Base-by-base conservation (phyloP, 2,329 filamentous ascomycete genomes). In the Hypoxylon sp. region DNA sequence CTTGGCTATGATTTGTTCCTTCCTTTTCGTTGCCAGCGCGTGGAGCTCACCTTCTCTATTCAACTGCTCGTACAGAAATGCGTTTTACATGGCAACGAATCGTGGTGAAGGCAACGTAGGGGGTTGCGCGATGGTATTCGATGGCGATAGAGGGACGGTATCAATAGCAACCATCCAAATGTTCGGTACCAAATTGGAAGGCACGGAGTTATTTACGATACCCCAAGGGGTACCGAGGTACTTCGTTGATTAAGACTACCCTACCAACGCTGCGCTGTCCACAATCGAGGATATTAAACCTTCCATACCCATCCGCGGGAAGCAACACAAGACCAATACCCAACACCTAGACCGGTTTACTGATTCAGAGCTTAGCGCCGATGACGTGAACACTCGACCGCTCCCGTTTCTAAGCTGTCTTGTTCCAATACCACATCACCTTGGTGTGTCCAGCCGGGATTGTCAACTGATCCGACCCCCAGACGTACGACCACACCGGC, bases 381-480 rank as follows among this genome's bases (percentile, higher is more conserved):
- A 26, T 52, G 49, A 24, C 18, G 49, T 33, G 49, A 30, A 49
- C n/a, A 4, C 1, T 30, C 22, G 22, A 6, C n/a, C 22, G 8
- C 2, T 12, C 24, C 16, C 11, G 24, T 8, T n/a, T 18, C 18
- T 51, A 64, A 7, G 40, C 28, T 5, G 51, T 60, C 53, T 61
- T 52, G 6, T 66, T 48, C 65, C 65, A 68, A 24, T 57, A 57
- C 62, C 63, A 68, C 44, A 66, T 30, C 9, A 68, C 65, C 20
- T 64, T 32, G 3, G 55, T 57, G 36, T 68, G 65, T 9, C 65
- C 65, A 3, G 48, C 30, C 14, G 65, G 51, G 48, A 68, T 22
- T 2, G 49, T 33, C 42, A 4, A 8, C 58, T 68, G 62, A 14
- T 40, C 46, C 38, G 59, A 51, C 11, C 65, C 65, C 65, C 65